These are phyloP conservation scores for Spencermartinsiella ligniputridi DNA, from an alignment of 1,139 yeast species.

Conservation along the genomic window DNA sequence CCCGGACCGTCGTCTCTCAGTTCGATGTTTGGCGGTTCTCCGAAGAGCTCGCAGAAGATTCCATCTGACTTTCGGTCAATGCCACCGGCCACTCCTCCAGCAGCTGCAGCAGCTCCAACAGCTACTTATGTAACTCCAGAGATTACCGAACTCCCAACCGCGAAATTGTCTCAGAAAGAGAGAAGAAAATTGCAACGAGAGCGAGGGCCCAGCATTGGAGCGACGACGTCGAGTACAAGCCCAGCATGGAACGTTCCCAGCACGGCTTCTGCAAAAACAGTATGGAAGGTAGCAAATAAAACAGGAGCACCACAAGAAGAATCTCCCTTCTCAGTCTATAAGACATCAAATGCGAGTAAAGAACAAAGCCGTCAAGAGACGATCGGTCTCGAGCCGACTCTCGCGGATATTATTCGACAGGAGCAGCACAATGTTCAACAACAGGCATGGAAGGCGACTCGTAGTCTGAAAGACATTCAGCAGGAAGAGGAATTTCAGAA, in stretches of 20 bases:
- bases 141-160: constrained; percentile 11
- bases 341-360: constrained; percentile 2
- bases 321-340: constrained; percentile 6
- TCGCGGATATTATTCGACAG: constrained; percentile 40
- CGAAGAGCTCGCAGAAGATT: constrained; percentile 3
- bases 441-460: constrained; percentile 33
- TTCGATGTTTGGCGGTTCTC: constrained; percentile 8
- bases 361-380: constrained; percentile 4
- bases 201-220: constrained; percentile 11
- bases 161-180: constrained; percentile 48
- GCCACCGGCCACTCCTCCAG: background rate
- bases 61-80: background rate
- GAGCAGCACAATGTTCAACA: constrained; percentile 47
- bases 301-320: background rate
- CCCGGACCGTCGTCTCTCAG: constrained; percentile 4
- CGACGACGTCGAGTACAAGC: constrained; percentile 9
- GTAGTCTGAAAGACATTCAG: constrained; percentile 62
- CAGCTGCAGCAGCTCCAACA: background rate
- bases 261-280: background rate
- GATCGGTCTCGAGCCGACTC: constrained; percentile 23
- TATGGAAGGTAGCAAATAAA: background rate
- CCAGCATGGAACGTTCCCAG: constrained; percentile 2
- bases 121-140: constrained; percentile 10
- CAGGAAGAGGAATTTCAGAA: constrained; percentile 73
- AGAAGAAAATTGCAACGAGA: constrained; percentile 35